A percentile compares a stretch with the other conserved stretches of the same genome.
phyloP scores from a whole-genome alignment of 768 basidiomycete species.

The Hebeloma cylindrosporum region DNA sequence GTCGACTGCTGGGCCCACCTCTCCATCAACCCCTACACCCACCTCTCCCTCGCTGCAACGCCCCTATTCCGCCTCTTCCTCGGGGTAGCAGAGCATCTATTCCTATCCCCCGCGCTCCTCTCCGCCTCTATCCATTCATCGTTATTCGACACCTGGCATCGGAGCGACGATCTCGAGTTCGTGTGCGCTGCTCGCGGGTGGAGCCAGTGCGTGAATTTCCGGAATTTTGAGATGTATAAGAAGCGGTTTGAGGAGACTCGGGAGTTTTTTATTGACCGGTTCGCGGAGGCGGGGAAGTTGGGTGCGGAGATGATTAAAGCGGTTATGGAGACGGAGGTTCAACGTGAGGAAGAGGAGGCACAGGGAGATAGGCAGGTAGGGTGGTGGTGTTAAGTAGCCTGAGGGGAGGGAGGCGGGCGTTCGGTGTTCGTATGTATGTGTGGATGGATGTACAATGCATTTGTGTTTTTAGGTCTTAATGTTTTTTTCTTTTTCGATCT shows the following conservation, averaged over 20 bases:
- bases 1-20: conserved; percentile 96
- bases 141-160: conserved; percentile 72
- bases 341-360: conserved; percentile 33
- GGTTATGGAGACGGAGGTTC: conserved; percentile 63
- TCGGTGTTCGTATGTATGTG: too few relatives aligned
- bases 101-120: conserved; percentile 58
- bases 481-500: too few relatives aligned
- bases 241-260: conserved; percentile 78
- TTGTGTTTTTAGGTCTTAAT: too few relatives aligned
- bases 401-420: too few relatives aligned
- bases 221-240: conserved; percentile 86
- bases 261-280: conserved; percentile 81
- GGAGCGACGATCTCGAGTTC: conserved; percentile 92
- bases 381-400: too few relatives aligned
- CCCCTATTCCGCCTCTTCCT: conserved; percentile 97
- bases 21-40: conserved; percentile 83
- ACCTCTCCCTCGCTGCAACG: conserved; percentile 91
- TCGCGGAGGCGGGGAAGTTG: conserved; percentile 80
- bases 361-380: too few relatives aligned
- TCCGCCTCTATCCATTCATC: conserved; percentile 63
- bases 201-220: conserved; percentile 94
- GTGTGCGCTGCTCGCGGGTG: conserved; percentile 91
- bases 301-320: conserved; percentile 90
- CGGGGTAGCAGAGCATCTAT: conserved; percentile 95
- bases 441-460: too few relatives aligned